Conservation (phyloP, 2,329 filamentous ascomycete species). For the Cercospora sojina region DNA sequence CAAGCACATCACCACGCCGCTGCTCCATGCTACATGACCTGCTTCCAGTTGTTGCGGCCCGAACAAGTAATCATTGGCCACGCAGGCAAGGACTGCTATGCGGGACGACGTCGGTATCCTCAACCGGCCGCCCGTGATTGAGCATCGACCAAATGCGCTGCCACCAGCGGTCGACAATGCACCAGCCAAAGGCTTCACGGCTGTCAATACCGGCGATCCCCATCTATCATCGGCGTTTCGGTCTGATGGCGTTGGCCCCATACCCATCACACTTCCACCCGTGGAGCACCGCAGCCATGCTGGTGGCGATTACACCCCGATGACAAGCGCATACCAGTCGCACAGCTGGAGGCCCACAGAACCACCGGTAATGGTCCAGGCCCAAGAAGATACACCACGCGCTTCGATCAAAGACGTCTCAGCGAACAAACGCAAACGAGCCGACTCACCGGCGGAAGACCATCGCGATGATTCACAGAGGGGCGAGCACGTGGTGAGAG, state of each 20-base stretch:
- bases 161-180: conserved; percentile 24
- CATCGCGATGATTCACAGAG: conserved; percentile 10
- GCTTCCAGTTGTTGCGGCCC: conserved; percentile 16
- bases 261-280: conserved; percentile 11
- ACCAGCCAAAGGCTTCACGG: conserved; percentile 33
- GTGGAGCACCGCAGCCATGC: conserved; percentile 12
- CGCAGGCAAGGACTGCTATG: conserved; percentile 26
- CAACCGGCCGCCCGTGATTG: conserved; percentile 23
- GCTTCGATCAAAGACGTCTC: neutral
- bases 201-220: conserved; percentile 33
- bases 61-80: conserved; percentile 16
- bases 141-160: conserved; percentile 18
- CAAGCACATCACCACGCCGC: neutral
- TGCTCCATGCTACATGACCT: conserved; percentile 21
- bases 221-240: conserved; percentile 23
- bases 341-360: conserved; percentile 29
- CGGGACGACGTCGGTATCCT: conserved; percentile 24
- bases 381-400: conserved; percentile 1
- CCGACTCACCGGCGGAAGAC: conserved; percentile 17
- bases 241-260: conserved; percentile 17
- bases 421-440: conserved; percentile 32
- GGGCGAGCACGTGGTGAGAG: neutral
- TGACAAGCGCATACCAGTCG: conserved; percentile 13
- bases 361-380: conserved; percentile 1
- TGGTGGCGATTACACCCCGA: neutral